Evolutionary conservation across 208 protist genomes (phyloP), one percentile per base, ranked within the genome.

Genomic region (Leishmania guyanensis): DNA sequence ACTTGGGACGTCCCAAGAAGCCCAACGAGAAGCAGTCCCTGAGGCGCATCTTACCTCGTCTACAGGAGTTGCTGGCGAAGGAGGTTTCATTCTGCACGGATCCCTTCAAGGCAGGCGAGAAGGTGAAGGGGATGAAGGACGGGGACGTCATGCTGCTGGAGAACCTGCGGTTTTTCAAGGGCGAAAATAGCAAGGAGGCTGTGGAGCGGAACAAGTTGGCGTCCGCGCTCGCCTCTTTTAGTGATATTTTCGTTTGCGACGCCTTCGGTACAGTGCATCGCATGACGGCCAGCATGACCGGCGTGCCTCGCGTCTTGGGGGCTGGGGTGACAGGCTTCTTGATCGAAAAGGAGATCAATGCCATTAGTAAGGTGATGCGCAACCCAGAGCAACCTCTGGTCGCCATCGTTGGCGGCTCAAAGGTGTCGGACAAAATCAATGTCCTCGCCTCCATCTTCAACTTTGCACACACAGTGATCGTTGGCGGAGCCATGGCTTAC

Each of bases 221-320:
- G 0, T 88, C 94, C n/a, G 95, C 96, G 69, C 92, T 99, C 6
- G 95, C 95, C 12, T 86, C 87, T 62, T 97, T 92, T 68, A 98
- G 91, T 83, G 99, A 99, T 88, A 96, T 99, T 64, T 99, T 99
- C 90, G 97, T 99, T 14, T 99, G 99, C 87, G 99, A 99, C 91
- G 99, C 99, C 8, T 99, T 99, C 87, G 99, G 99, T 88, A 99
- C 99, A 14, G 99, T 99, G 29, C 99, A 99, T 89, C 98, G 99
- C 83, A 99, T 98, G 69, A 98, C 99, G 78, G 96, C 95, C n/a
- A 98, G 93, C 65, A 98, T 98, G 91, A 98, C 94, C 16, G 95
- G 94, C 65, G 77, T 98, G 46, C 96, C 96, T 33, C 92, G 95
- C 53, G 86, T 97, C 36, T 84, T 98, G 26, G 94, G 96, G 46